Base-by-base conservation (phyloP, 305 asterid genomes). In the Euphrasia arctica region DNA sequence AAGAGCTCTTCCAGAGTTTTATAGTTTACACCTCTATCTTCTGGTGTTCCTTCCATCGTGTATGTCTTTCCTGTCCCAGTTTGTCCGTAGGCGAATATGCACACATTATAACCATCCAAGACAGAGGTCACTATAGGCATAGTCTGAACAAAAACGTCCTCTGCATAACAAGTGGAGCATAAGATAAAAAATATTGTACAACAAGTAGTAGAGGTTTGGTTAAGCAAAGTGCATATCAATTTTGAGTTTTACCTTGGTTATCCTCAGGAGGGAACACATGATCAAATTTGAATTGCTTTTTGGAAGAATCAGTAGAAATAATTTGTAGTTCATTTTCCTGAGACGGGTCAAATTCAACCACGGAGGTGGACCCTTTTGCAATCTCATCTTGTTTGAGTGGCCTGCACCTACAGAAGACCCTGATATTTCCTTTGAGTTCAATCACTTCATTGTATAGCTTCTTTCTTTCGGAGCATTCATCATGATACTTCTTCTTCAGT, bases 31-130 rank as follows among this genome's bases (percentile, higher is more conserved):
- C 97, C 98, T 70, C 96, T 81, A 66, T 83, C 86, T 64, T 92
- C 94, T 70, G 86, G 77, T 52, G 95, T 89, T 72, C 98, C 98
- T 82, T 92, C 98, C 97, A 92, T 92, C 27, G 97, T 92, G 68
- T 85, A 89, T 13, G 98, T 87, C 82, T 92, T 92, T 39, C 97
- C 97, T 0, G 95, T 85, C 70, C 98, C 98, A 43, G 97, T 89
- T 80, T 89, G 97, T 29, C 97, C 97, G 56, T 92, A 89, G 67
- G 98, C 98, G 64, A 92, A 89, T 70, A 92, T 92, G 75, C 98
- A 92, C 4, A 86, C 98, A 60, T 92, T 89, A 80, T 81, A 89
- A 45, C 98, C 98, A 69, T 92, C 98, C 75, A 92, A 72, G 67
- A 92, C 97, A 31, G 97, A 92, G 65, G 96, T 82, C 64, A 92